Evolutionary conservation across 2,329 filamentous ascomycete genomes (phyloP), one percentile per base, ranked within the genome.

Genomic region (Claviceps pusilla): DNA sequence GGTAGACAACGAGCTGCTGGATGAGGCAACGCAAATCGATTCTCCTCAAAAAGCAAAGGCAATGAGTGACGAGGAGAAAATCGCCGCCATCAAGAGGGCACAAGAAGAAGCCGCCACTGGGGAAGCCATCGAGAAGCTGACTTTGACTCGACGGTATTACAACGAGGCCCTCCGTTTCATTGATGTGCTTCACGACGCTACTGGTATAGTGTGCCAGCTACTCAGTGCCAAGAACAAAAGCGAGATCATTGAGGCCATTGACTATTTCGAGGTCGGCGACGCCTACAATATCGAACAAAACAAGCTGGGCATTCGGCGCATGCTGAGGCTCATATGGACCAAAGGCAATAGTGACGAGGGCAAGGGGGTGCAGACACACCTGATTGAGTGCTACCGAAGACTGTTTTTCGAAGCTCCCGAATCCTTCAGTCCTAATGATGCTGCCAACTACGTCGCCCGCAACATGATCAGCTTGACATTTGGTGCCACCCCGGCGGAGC

Each of bases 381-480:
- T 98, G 35, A 95, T 98, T 60, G 93, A 98, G 61, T 95, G 89
- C 68, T 98, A 98, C 74, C 93, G 87, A 65, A 83, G 88, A 24
- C 79, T 98, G 0, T 98, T 97, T 71, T 98, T 98, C 63, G 89
- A 95, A 64, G 90, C 94, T 0, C 93, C 93, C 0, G 88, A 89
- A 57, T 83, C 83, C 4, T 96, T 95, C 71, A 88, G 79, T 56
- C 74, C 83, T 35, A 96, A 96, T 60, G 90, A 96, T 64, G 84
- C 90, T 2, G 90, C 93, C 50, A 96, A 94, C 67, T 98, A 94
- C 66, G 86, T 98, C 63, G 91, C 91, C 31, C 83, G 90, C 58
- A 98, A 97, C 70, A 98, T 98, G 91, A 97, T 97, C 69, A 96
- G 90, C 75, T 73, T 98, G 64, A 98, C 93, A 0, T 97, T 95